phyloP scores from a whole-genome alignment of 1,139 yeast species.

The Magnusiomyces magnusii region DNA sequence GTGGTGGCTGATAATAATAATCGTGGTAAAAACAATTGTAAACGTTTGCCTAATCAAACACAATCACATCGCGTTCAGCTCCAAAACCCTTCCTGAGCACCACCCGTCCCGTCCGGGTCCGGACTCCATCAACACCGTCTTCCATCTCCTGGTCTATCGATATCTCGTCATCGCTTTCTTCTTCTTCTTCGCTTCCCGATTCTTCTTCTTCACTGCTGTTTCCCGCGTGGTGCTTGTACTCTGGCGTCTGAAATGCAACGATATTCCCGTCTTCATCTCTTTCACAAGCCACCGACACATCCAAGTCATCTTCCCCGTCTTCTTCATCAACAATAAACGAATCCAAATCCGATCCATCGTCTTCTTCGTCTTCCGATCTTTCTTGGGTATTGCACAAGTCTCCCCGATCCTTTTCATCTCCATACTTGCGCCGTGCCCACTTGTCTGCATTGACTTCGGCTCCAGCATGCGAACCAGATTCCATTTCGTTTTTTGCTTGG shows the following conservation, averaged over 20 bases:
- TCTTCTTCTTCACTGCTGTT: neutral
- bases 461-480: neutral
- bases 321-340: neutral
- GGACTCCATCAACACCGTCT: neutral
- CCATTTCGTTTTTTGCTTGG: neutral
- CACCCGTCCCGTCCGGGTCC: neutral
- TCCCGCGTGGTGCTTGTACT: neutral
- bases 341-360: neutral
- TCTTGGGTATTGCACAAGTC: conserved; percentile 3
- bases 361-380: conserved; percentile 1
- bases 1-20: no score
- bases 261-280: neutral
- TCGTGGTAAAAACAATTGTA: no score
- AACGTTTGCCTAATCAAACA: neutral
- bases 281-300: neutral
- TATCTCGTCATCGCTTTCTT: neutral
- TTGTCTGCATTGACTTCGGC: neutral
- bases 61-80: neutral
- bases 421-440: neutral
- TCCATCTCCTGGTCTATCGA: neutral
- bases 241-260: neutral
- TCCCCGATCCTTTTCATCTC: conserved; percentile 1
- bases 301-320: neutral
- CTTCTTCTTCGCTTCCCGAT: neutral
- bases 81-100: neutral